Evolutionary conservation across 2,329 filamentous ascomycete species (phyloP).

Genomic region (Tolypocladium cylindrosporum): DNA sequence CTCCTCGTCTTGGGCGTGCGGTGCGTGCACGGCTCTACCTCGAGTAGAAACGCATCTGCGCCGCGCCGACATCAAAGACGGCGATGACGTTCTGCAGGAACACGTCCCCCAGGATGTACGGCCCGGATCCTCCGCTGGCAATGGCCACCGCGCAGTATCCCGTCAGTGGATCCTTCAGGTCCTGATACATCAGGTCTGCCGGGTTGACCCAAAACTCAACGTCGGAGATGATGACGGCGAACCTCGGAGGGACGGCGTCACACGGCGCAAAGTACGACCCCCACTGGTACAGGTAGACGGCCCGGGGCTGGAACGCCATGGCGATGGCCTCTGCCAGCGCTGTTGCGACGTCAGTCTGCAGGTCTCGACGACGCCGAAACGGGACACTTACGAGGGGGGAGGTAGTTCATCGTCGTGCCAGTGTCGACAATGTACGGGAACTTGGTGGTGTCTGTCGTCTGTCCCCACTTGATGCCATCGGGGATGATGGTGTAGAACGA

Average conservation of each 20-base stretch:
- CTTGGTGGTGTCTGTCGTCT: conserved; percentile 28
- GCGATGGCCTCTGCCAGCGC: conserved; percentile 39
- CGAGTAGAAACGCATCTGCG: conserved; percentile 34
- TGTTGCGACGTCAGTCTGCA: conserved; percentile 8
- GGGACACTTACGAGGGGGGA: conserved; percentile 32
- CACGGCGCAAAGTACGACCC: conserved; percentile 39
- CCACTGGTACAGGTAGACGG: conserved; percentile 35
- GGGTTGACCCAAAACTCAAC: conserved; percentile 37
- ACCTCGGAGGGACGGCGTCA: conserved; percentile 32
- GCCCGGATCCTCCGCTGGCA: conserved; percentile 31
- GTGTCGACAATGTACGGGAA: conserved; percentile 43
- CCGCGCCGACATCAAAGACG: conserved; percentile 36
- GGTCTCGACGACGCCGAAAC: not conserved
- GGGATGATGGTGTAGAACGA: conserved; percentile 45
- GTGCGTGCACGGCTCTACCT: conserved; percentile 2
- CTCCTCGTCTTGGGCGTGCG: not conserved
- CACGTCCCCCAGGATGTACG: conserved; percentile 38
- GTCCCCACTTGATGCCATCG: conserved; percentile 35
- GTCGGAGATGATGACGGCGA: conserved; percentile 34
- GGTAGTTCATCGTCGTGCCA: conserved; percentile 39
- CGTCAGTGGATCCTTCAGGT: conserved; percentile 31
- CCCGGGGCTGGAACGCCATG: conserved; percentile 33
- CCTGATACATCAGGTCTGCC: conserved; percentile 34
- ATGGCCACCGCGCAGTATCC: conserved; percentile 39
- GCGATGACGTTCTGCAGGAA: conserved; percentile 42